Percentiles rank a stretch among this genome's conserved stretches.
Evolutionary conservation across 2,329 filamentous ascomycete genomes (phyloP).

Genomic region (Aureobasidium sp.): DNA sequence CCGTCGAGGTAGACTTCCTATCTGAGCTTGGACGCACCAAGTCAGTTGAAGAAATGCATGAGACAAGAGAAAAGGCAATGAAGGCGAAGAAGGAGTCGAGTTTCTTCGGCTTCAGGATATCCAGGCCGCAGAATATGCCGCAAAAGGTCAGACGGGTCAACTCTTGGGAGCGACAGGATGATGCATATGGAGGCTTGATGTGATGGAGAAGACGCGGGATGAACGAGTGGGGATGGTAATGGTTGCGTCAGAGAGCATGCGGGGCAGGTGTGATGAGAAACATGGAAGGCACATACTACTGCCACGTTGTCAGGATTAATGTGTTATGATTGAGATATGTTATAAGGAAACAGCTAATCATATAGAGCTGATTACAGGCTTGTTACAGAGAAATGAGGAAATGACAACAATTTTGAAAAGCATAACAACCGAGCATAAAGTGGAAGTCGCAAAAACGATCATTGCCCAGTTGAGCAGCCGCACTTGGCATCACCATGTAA

Average conservation of each 20-base stretch:
- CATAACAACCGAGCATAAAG: background rate
- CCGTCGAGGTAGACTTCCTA: background rate
- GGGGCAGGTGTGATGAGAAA: background rate
- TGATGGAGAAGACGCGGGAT: background rate
- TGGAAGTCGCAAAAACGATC: background rate
- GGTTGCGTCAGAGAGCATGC: background rate
- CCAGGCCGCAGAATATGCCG: conserved; percentile 6
- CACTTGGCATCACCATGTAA: background rate
- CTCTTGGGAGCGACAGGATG: conserved; percentile 7
- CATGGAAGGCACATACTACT: background rate
- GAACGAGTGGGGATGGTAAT: background rate
- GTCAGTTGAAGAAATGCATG: conserved; percentile 10
- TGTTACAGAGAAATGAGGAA: too few relatives aligned
- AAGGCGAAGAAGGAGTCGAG: conserved; percentile 6
- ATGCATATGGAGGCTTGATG: conserved; percentile 11
- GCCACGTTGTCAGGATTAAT: background rate
- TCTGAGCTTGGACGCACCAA: conserved; percentile 1
- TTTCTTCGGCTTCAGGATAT: background rate
- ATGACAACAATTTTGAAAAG: too few relatives aligned
- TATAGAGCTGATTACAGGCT: too few relatives aligned
- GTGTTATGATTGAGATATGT: background rate
- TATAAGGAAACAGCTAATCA: background rate
- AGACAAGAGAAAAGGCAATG: conserved; percentile 16
- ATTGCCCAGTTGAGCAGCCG: background rate
- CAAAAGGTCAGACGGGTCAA: background rate